These are phyloP conservation scores for Flaveria linearis DNA, from an alignment of 129 eudicot species.

Conservation along the genomic window DNA sequence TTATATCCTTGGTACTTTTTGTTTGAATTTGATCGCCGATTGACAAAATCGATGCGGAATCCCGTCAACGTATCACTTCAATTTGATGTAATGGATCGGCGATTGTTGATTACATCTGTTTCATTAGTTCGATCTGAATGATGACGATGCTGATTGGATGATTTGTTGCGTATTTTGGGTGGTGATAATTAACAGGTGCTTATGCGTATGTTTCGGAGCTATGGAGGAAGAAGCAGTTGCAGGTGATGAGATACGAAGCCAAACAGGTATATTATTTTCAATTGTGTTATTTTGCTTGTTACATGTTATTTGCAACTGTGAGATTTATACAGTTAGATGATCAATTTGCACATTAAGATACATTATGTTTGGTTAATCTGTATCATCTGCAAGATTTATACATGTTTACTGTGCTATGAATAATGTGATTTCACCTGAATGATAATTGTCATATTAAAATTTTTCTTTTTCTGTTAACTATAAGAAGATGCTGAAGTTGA, in stretches of 20 bases:
- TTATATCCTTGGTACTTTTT: too few species aligned
- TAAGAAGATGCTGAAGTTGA: not conserved
- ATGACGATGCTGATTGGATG: not conserved
- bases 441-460: not conserved
- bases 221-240: constrained; percentile 15
- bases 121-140: not conserved
- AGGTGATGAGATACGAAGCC: constrained; percentile 8
- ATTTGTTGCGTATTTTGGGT: not conserved
- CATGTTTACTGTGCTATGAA: not conserved
- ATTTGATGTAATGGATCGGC: not conserved
- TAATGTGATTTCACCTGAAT: not conserved
- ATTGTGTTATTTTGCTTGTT: not conserved
- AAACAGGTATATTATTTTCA: not conserved
- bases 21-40: not conserved
- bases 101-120: not conserved
- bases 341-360: too few species aligned
- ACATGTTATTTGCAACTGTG: not conserved
- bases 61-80: not conserved
- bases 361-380: not conserved
- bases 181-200: not conserved
- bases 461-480: not conserved
- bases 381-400: not conserved
- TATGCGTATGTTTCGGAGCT: constrained; percentile 12
- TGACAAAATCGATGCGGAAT: not conserved
- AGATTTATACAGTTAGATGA: too few species aligned